Conservation (phyloP, 2,329 filamentous ascomycete genomes). For the Aspergillus intermedius region DNA sequence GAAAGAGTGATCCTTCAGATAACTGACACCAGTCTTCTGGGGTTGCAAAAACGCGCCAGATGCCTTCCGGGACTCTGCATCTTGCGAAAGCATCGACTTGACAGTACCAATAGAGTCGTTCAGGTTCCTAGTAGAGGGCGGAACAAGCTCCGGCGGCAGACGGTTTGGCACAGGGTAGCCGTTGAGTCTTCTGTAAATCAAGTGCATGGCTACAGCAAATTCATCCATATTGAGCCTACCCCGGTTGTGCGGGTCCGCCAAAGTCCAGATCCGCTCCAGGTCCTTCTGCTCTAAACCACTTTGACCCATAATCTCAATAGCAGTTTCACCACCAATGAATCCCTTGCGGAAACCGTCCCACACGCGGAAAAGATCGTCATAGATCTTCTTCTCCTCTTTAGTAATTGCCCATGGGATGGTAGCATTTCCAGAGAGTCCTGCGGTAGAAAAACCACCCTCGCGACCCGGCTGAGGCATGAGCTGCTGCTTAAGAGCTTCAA, state of each 20-base stretch:
- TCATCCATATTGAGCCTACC: constrained; percentile 92
- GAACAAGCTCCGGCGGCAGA: constrained; percentile 84
- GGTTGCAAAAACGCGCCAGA: constrained; percentile 85
- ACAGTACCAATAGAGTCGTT: constrained; percentile 88
- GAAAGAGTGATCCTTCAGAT: constrained; percentile 93
- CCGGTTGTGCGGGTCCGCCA: constrained; percentile 89
- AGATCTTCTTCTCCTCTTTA: constrained; percentile 96
- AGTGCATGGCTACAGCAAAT: constrained; percentile 96
- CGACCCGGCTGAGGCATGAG: constrained; percentile 97
- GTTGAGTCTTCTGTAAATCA: constrained; percentile 96
- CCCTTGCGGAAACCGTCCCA: constrained; percentile 96
- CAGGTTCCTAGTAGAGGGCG: constrained; percentile 88
- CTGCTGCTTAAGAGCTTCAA: constrained; percentile 81
- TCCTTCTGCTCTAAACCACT: constrained; percentile 88
- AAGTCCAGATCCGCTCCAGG: constrained; percentile 87
- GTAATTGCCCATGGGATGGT: constrained; percentile 98
- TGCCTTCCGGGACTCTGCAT: constrained; percentile 82
- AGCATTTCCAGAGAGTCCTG: constrained; percentile 84
- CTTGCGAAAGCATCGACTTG: constrained; percentile 80
- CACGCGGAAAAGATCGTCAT: constrained; percentile 87
- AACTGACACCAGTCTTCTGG: constrained; percentile 96
- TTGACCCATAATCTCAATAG: constrained; percentile 95
- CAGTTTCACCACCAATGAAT: constrained; percentile 83
- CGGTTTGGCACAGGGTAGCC: constrained; percentile 86
- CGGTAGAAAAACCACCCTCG: constrained; percentile 77